Base-by-base conservation (phyloP, 805 yeast genomes). In the Pichia scutulata region DNA sequence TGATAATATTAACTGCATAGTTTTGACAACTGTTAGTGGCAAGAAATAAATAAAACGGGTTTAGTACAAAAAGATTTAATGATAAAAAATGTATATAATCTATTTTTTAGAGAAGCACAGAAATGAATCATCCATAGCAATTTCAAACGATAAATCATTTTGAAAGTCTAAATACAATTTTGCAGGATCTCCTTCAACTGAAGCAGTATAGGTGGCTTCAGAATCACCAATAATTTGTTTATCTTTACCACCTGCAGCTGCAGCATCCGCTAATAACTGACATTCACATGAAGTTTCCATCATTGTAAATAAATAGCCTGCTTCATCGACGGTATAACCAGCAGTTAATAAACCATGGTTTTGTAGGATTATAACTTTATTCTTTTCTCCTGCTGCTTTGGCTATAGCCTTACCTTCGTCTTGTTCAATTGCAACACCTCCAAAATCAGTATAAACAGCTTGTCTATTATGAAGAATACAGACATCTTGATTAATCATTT, bases 401-500 rank as follows among this genome's bases (percentile, higher is more conserved):
- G 89, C 89, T 49, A 84, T 74, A 42, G 72, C 74, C 43, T 64
- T 59, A 26, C 89, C 89, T 63, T 84, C 90, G 46, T 74, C 78
- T 21, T 67, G 71, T 57, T 82, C 86, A 25, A 84, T 58, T 0
- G 89, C 95, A 50, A 86, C 86, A 39, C 95, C 95, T 28, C 93
- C 93, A 64, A 85, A 86, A 61, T 79, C 77, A 19, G 60, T 52
- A 65, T 84, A 84, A 4, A 86, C 89, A 1, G 81, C 65, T 54
- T 85, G 93, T 44, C 70, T 69, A 33, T 81, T 77, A 71, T 82
- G 82, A 57, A 87, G 78, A 10, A 73, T 69, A 63, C 90, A 84
- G 4, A 72, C 84, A 58, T 87, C 95, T 69, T 86, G 95, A 68
- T 81, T 85, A 53, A 86, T 60, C 93, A 86, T 86, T 53, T 85